Conservation (phyloP, 106 monocot genomes). For the Vanilla planifolia region DNA sequence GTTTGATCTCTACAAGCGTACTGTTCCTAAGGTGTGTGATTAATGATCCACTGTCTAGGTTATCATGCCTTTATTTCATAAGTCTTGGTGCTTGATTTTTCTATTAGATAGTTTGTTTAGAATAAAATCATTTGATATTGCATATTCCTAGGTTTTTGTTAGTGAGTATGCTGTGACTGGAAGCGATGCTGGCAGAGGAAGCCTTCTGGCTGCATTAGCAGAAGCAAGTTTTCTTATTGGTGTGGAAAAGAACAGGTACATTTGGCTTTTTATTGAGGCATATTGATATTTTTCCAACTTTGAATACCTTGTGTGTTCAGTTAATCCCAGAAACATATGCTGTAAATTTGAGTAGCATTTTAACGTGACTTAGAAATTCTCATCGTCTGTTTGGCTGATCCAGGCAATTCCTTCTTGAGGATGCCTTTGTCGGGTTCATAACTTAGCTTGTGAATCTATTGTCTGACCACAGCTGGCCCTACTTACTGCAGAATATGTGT, state of each 20-base stretch:
- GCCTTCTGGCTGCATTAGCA: constrained; percentile 61
- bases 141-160: constrained; percentile 59
- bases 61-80: neutral
- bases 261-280: neutral
- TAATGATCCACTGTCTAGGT: too few species aligned
- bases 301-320: neutral
- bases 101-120: too few species aligned
- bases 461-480: too few species aligned
- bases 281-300: neutral
- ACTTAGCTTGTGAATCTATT: too few species aligned
- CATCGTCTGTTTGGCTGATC: too few species aligned
- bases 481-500: too few species aligned
- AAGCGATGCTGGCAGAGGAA: constrained; percentile 72
- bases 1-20: constrained; percentile 64
- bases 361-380: too few species aligned
- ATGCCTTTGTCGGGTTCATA: too few species aligned
- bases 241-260: constrained; percentile 72
- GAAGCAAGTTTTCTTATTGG: constrained; percentile 85
- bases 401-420: too few species aligned
- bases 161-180: constrained; percentile 87
- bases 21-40: constrained; percentile 69
- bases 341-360: neutral
- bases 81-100: neutral
- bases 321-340: neutral
- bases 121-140: neutral